Conservation (phyloP, 805 yeast genomes). For the Yarrowia osloensis region DNA sequence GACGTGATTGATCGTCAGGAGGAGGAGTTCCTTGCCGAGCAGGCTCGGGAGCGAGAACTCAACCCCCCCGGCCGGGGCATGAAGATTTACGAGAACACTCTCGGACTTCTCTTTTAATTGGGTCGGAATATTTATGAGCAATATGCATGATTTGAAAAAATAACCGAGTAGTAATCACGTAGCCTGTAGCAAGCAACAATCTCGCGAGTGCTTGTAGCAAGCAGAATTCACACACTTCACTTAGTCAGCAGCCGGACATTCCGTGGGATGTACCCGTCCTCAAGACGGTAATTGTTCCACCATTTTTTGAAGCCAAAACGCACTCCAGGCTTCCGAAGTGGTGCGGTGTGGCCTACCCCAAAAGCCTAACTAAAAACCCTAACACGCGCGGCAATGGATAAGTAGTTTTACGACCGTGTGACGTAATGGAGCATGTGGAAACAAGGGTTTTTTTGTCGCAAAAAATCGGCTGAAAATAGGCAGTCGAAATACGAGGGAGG, state of each 20-base stretch:
- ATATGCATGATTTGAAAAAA: slow-evolving; percentile 14
- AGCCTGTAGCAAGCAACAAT: no score
- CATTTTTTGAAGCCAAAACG: not conserved
- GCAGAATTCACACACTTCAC: no score
- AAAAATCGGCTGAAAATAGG: not conserved
- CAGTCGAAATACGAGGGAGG: not conserved
- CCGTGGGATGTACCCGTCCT: not conserved
- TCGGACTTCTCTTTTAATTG: slow-evolving; percentile 31
- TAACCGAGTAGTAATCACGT: not conserved
- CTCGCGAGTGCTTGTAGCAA: no score
- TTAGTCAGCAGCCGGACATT: not conserved
- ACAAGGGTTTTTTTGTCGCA: not conserved
- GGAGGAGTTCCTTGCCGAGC: slow-evolving; percentile 31
- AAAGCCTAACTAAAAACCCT: not conserved
- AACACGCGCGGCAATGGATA: not conserved
- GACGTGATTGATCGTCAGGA: slow-evolving; percentile 33
- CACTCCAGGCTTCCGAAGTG: not conserved
- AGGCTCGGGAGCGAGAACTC: slow-evolving; percentile 31
- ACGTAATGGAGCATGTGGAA: not conserved
- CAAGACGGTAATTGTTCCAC: slow-evolving; percentile 7
- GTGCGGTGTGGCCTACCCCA: slow-evolving; percentile 3
- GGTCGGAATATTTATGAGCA: slow-evolving; percentile 25
- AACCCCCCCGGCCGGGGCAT: slow-evolving; percentile 28
- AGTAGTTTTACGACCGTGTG: not conserved
- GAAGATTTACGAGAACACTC: slow-evolving; percentile 33